Conservation (phyloP, 2,329 filamentous ascomycete species). For the Aspergillus ustus region DNA sequence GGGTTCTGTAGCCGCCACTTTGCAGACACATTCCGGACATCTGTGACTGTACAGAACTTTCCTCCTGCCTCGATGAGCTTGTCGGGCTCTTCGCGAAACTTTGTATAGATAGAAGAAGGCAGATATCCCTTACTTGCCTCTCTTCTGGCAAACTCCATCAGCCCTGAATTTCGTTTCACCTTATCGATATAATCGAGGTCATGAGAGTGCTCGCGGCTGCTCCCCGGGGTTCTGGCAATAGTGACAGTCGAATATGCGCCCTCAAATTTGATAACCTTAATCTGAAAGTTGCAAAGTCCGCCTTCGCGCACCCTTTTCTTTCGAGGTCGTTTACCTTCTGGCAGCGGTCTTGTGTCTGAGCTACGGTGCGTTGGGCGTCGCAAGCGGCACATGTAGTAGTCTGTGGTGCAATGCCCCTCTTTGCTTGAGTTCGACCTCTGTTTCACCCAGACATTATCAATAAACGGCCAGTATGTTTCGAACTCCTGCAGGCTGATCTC, state of each 20-base stretch:
- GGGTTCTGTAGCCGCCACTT: constrained; percentile 54
- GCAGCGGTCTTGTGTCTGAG: constrained; percentile 46
- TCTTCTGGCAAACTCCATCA: constrained; percentile 52
- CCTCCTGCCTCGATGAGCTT: constrained; percentile 51
- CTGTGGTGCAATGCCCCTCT: constrained; percentile 48
- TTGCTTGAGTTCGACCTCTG: constrained; percentile 49
- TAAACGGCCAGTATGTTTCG: constrained; percentile 54
- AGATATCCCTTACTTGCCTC: constrained; percentile 53
- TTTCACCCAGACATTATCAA: constrained; percentile 57
- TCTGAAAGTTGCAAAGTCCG: constrained; percentile 52
- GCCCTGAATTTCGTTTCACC: constrained; percentile 53
- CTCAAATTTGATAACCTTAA: constrained; percentile 52
- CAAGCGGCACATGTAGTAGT: constrained; percentile 54
- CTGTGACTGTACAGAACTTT: constrained; percentile 51
- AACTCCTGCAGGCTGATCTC: constrained; percentile 53
- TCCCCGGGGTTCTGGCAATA: constrained; percentile 47
- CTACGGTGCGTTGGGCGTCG: constrained; percentile 46
- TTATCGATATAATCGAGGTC: constrained; percentile 54
- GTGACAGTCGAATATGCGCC: constrained; percentile 50
- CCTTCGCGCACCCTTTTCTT: constrained; percentile 52
- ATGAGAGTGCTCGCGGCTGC: constrained; percentile 48
- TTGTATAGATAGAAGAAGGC: constrained; percentile 54
- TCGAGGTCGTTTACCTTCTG: constrained; percentile 51
- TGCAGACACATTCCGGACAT: constrained; percentile 54
- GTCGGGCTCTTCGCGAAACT: constrained; percentile 51